Evolutionary conservation across 495 filamentous ascomycete genomes (phyloP).

Genomic region (Hypoxylon cercidicola): DNA sequence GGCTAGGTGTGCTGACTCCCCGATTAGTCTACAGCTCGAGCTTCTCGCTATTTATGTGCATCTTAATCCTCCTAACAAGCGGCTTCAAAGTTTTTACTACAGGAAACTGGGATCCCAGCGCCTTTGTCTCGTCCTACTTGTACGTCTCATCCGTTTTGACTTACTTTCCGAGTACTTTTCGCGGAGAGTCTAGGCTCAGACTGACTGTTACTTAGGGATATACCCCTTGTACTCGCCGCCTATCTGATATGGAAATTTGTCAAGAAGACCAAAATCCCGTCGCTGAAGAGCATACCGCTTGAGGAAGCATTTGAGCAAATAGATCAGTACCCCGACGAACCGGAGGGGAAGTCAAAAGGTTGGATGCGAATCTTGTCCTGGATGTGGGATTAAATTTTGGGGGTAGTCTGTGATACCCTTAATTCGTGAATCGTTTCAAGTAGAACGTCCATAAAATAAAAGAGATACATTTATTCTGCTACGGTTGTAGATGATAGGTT

Average conservation of each 20-base stretch:
- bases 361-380: slow-evolving; percentile 48
- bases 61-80: slow-evolving; percentile 58
- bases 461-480: too few species aligned
- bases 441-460: too few species aligned
- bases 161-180: background rate
- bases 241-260: slow-evolving; percentile 66
- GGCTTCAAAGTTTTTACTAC: slow-evolving; percentile 59
- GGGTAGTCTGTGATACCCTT: background rate
- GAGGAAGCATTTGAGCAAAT: slow-evolving; percentile 52
- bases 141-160: slow-evolving; percentile 38
- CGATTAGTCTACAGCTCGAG: slow-evolving; percentile 48
- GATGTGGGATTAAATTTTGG: slow-evolving; percentile 53
- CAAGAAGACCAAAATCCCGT: slow-evolving; percentile 63
- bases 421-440: too few species aligned
- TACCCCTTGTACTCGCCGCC: slow-evolving; percentile 62
- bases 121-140: slow-evolving; percentile 62
- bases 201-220: slow-evolving; percentile 52
- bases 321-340: slow-evolving; percentile 47
- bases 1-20: slow-evolving; percentile 20
- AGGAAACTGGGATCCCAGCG: slow-evolving; percentile 59
- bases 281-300: slow-evolving; percentile 62
- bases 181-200: slow-evolving; percentile 1
- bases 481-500: too few species aligned
- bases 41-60: slow-evolving; percentile 55
- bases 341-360: slow-evolving; percentile 39